Percentiles rank a stretch among this genome's conserved stretches.
Evolutionary conservation across 768 basidiomycete genomes (phyloP).

Genomic region (Mycena filopes): DNA sequence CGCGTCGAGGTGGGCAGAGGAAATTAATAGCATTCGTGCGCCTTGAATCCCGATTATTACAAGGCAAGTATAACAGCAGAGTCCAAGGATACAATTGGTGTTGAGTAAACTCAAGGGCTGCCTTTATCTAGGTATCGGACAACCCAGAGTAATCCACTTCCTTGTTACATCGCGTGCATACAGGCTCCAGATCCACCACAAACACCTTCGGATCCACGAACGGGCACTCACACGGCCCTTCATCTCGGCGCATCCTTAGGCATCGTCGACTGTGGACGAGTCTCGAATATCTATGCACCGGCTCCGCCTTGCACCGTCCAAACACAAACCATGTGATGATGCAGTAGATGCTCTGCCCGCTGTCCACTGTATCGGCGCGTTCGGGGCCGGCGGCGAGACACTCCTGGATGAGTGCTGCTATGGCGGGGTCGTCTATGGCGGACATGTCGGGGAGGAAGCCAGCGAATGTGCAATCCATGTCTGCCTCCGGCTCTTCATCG

Average conservation of each 20-base stretch:
- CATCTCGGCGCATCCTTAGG: neutral
- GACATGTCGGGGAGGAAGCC: slow-evolving; percentile 12
- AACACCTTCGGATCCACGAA: slow-evolving; percentile 8
- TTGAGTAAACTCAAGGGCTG: no score
- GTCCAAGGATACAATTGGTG: no score
- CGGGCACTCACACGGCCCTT: neutral
- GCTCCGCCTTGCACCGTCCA: neutral
- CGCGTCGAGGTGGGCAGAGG: no score
- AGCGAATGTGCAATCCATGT: neutral
- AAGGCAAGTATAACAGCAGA: no score
- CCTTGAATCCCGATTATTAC: no score
- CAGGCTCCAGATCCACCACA: neutral
- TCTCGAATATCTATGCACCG: neutral
- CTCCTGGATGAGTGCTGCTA: neutral
- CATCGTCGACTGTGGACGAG: neutral
- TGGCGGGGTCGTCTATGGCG: slow-evolving; percentile 2
- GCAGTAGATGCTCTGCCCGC: neutral
- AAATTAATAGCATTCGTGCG: no score
- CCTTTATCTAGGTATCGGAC: no score
- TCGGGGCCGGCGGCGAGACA: neutral
- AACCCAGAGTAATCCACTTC: slow-evolving; percentile 19
- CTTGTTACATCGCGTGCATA: neutral
- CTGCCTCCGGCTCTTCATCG: neutral
- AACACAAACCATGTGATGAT: slow-evolving; percentile 1
- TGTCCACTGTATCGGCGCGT: neutral